These are phyloP conservation scores for Schizochytrium sp. DNA, from an alignment of 108 stramenopile species.

Conservation along the genomic window DNA sequence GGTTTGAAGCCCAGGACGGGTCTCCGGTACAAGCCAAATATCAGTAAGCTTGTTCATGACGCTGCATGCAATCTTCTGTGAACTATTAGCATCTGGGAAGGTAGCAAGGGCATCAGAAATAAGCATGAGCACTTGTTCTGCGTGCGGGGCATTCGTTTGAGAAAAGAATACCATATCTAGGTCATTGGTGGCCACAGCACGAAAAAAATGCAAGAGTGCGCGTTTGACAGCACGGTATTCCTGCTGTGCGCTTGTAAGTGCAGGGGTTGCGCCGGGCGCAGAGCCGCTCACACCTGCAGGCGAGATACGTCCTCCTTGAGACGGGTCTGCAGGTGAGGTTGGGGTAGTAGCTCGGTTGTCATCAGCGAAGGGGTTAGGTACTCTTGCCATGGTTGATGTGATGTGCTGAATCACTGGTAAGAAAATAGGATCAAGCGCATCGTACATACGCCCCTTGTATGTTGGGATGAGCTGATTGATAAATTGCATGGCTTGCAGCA, in stretches of 20 bases:
- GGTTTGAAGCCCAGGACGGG: conserved; percentile 1
- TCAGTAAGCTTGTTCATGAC: background rate
- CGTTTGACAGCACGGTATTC: conserved; percentile 23
- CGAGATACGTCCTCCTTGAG: too few relatives aligned
- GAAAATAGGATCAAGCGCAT: conserved; percentile 22
- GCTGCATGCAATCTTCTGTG: conserved; percentile 32
- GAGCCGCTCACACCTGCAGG: too few relatives aligned
- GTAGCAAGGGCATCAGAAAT: background rate
- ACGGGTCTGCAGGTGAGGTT: too few relatives aligned
- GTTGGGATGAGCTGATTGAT: conserved; percentile 57
- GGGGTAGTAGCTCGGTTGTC: background rate
- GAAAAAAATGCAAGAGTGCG: conserved; percentile 22
- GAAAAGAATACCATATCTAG: conserved; percentile 21
- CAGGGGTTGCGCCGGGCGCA: background rate
- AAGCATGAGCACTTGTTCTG: conserved; percentile 22
- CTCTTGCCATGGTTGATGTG: background rate
- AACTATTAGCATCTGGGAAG: conserved; percentile 2
- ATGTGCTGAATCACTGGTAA: background rate
- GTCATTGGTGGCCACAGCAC: background rate
- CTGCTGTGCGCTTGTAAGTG: conserved; percentile 21
- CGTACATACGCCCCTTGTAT: conserved; percentile 37
- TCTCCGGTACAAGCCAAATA: background rate
- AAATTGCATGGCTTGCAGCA: conserved; percentile 42
- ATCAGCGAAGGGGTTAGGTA: conserved; percentile 30
- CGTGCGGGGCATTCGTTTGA: conserved; percentile 15